phyloP scores from a whole-genome alignment of 2,329 filamentous ascomycete species.

The Fusarium nygamai region DNA sequence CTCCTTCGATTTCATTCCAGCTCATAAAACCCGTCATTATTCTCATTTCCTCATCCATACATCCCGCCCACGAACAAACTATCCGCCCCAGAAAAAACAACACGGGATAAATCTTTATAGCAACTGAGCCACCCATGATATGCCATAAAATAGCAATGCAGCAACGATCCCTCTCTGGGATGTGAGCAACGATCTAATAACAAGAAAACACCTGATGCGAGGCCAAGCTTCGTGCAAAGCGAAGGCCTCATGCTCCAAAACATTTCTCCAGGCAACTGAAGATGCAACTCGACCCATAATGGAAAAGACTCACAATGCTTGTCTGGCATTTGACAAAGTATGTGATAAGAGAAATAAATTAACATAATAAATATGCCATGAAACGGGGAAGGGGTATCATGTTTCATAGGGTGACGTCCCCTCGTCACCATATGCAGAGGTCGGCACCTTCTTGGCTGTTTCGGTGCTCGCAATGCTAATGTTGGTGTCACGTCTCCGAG shows the following conservation, averaged over 20 bases:
- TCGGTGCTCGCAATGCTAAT: slow-evolving; percentile 70
- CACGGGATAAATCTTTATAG: slow-evolving; percentile 13
- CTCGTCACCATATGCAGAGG: slow-evolving; percentile 49
- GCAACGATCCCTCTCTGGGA: slow-evolving; percentile 24
- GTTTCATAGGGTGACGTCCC: slow-evolving; percentile 39
- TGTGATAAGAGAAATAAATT: slow-evolving; percentile 26
- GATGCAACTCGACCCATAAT: slow-evolving; percentile 27
- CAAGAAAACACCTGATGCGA: slow-evolving; percentile 31
- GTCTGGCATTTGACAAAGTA: slow-evolving; percentile 29
- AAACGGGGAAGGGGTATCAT: slow-evolving; percentile 39
- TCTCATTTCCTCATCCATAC: slow-evolving; percentile 32
- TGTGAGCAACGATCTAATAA: slow-evolving; percentile 37
- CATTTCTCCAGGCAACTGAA: slow-evolving; percentile 30
- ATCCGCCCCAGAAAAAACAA: slow-evolving; percentile 9
- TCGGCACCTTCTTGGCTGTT: slow-evolving; percentile 67
- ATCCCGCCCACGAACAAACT: slow-evolving; percentile 10
- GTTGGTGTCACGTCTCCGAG: slow-evolving; percentile 66
- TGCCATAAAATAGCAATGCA: slow-evolving; percentile 22
- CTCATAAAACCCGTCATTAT: slow-evolving; percentile 31
- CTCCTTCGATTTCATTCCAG: slow-evolving; percentile 14
- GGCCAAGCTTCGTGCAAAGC: slow-evolving; percentile 7
- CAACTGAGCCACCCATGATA: slow-evolving; percentile 35
- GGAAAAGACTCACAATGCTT: slow-evolving; percentile 26
- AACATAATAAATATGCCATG: slow-evolving; percentile 24
- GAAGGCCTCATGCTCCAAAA: slow-evolving; percentile 24